A percentile compares a stretch with the other conserved stretches of the same genome.
Conservation (phyloP, 345 rosid species). For the Boechera retrofracta region DNA sequence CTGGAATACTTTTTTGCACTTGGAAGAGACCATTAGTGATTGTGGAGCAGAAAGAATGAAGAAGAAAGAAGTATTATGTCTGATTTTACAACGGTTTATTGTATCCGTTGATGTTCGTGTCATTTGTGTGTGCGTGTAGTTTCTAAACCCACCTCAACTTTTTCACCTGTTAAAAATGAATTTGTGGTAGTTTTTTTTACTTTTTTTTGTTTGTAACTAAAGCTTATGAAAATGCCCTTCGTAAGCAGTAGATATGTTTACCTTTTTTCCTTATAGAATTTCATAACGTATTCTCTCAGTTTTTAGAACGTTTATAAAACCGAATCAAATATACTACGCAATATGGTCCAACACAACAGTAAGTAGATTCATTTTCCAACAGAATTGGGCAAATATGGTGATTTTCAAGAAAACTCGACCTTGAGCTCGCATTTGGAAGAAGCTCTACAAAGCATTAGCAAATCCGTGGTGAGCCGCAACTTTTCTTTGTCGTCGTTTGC, state of each 20-base stretch:
- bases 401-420: background rate
- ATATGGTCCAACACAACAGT: background rate
- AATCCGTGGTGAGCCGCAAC: background rate
- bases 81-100: conserved; percentile 29
- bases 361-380: background rate
- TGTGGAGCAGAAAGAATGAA: conserved; percentile 33
- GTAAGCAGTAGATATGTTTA: conserved; percentile 26
- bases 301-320: background rate
- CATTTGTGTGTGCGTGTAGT: conserved; percentile 28
- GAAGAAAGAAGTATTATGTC: conserved; percentile 2
- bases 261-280: background rate
- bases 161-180: background rate
- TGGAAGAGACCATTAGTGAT: conserved; percentile 36
- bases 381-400: background rate
- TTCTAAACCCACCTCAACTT: conserved; percentile 11
- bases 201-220: conserved; percentile 6
- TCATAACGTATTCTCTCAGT: background rate
- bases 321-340: background rate
- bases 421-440: conserved; percentile 22
- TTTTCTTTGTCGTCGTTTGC: background rate
- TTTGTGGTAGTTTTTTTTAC: conserved; percentile 7
- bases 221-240: background rate
- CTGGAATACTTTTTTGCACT: conserved; percentile 34
- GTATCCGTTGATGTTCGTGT: conserved; percentile 14
- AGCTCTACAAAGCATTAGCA: conserved; percentile 20